Base-by-base conservation (phyloP, 2,329 filamentous ascomycete genomes). In the Exophiala xenobiotica region DNA sequence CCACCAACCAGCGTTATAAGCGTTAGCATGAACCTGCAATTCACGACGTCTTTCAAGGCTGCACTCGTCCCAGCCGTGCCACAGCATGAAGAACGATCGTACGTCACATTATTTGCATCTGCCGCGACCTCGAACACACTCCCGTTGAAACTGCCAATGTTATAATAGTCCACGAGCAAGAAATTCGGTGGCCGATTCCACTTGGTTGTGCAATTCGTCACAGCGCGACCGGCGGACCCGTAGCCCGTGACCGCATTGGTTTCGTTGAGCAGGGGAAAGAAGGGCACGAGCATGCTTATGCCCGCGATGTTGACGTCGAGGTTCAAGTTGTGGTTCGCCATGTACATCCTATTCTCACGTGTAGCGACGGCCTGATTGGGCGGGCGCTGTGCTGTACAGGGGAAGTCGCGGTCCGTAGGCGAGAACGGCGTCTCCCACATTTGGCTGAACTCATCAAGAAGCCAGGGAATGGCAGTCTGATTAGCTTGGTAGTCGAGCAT, bases 351-450 rank as follows among this genome's bases (percentile, higher is more conserved):
- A 23, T 84, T 75, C 51, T 75, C 73, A 0, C 80, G 78, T 6
- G 80, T 75, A 2, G 77, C 70, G 9, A 23, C 31, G 14, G 39
- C 38, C 12, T 57, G 54, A 37, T 80, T 73, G 0, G 88, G 88
- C 0, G 91, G 90, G 0, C 91, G 84, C 65, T 96, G 82, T 29
- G 85, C 77, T 0, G 74, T 83, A 72, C 91, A 96, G 0, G 90
- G 90, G 67, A 96, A 95, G 0, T 68, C 67, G 2, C 82, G 71
- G 62, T 85, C 70, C 0, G 77, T 81, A 0, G 82, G 90, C 46
- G 90, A 88, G 66, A 95, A 96, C 0, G 88, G 88, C 1, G 90
- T 92, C 72, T 96, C 89, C 88, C 88, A 96, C 72, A 95, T 80
- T 65, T 95, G 87, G 4, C 80, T 81, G 73, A 96, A 96, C 69